Percentiles rank a stretch among this genome's conserved stretches.
These are phyloP conservation scores for Cymbopogon flexuosus DNA, from an alignment of 202 grass and related monocot genomes.

Conservation along the genomic window DNA sequence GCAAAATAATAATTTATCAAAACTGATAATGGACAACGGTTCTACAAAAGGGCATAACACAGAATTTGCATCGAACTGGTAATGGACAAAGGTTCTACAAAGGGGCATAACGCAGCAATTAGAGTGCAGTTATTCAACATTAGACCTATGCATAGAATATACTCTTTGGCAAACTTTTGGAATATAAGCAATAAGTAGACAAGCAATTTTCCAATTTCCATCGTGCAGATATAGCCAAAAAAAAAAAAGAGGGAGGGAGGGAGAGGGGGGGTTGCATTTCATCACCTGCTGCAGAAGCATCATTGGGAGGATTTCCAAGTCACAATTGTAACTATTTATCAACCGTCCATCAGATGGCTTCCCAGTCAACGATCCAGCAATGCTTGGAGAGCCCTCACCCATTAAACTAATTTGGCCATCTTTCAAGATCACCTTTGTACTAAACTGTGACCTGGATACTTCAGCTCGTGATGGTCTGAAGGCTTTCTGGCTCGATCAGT, in stretches of 20 bases:
- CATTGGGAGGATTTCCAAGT: slow-evolving; percentile 85
- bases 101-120: not conserved
- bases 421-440: slow-evolving; percentile 74
- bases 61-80: not conserved
- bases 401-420: slow-evolving; percentile 85
- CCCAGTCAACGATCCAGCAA: slow-evolving; percentile 57
- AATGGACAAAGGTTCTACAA: not conserved
- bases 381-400: slow-evolving; percentile 66
- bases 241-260: not conserved
- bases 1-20: not conserved
- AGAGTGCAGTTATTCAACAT: not conserved
- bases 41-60: not conserved
- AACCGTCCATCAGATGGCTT: slow-evolving; percentile 39
- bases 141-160: not conserved
- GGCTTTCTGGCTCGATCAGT: slow-evolving; percentile 30
- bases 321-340: slow-evolving; percentile 73
- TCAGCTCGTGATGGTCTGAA: slow-evolving; percentile 47
- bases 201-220: not conserved
- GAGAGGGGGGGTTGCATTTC: not conserved
- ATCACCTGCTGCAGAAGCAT: slow-evolving; percentile 95
- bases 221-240: not conserved
- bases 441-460: slow-evolving; percentile 62
- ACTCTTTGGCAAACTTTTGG: not conserved
- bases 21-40: not conserved
- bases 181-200: not conserved